phyloP scores from a whole-genome alignment of 1,284 basidiomycete genomes.

The Vanrija pseudolonga region DNA sequence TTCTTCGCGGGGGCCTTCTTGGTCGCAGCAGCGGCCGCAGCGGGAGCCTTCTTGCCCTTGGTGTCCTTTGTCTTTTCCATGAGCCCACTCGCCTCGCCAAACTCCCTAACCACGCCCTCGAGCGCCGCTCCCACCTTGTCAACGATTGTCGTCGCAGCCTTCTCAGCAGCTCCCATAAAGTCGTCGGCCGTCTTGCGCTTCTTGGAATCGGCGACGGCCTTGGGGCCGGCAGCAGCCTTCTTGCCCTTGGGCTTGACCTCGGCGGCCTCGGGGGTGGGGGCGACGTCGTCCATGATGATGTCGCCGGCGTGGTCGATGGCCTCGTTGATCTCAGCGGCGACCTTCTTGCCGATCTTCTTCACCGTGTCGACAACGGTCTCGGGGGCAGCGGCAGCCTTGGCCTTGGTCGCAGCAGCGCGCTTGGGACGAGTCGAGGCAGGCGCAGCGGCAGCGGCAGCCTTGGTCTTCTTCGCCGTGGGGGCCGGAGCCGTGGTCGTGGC shows the following conservation, averaged over 20 bases:
- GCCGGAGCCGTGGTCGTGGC: not conserved
- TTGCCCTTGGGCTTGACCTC: conserved; percentile 24
- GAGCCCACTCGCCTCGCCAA: conserved; percentile 15
- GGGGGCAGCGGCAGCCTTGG: not conserved
- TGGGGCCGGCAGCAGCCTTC: conserved; percentile 8
- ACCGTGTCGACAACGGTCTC: not conserved
- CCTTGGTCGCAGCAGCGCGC: not conserved
- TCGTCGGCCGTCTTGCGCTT: conserved; percentile 46
- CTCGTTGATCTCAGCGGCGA: conserved; percentile 19
- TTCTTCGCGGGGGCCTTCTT: conserved; percentile 25
- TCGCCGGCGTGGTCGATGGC: conserved; percentile 38
- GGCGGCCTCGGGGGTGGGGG: conserved; percentile 12
- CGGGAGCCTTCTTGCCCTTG: conserved; percentile 16
- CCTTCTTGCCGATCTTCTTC: conserved; percentile 4
- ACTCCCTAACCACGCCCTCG: conserved; percentile 9
- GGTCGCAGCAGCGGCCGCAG: conserved; percentile 10
- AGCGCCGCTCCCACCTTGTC: conserved; percentile 23
- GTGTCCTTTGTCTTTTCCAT: conserved; percentile 17
- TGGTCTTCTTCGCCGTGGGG: not conserved
- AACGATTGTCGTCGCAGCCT: conserved; percentile 23
- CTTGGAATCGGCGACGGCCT: conserved; percentile 18
- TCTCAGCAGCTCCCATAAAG: conserved; percentile 33
- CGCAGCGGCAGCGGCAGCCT: not conserved
- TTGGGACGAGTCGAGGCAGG: no score
- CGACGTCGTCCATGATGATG: conserved; percentile 32